A percentile compares a stretch with the other conserved stretches of the same genome.
phyloP scores from a whole-genome alignment of 768 basidiomycete genomes.

The Tubosaeta sp. region DNA sequence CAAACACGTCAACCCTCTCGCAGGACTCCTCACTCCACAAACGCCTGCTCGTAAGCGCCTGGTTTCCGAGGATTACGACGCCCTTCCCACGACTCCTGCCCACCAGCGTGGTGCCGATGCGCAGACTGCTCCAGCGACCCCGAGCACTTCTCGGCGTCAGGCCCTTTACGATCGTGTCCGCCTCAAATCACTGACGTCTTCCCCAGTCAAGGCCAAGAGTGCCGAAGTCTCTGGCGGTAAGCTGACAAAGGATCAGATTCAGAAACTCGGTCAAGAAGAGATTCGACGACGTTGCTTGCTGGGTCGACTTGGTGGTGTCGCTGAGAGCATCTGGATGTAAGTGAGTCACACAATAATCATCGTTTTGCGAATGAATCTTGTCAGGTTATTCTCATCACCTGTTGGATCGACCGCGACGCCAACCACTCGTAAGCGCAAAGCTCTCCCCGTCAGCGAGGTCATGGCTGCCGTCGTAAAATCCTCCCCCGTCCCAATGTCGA shows the following conservation, averaged over 20 bases:
- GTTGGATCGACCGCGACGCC: slow-evolving; percentile 48
- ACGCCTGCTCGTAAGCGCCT: slow-evolving; percentile 43
- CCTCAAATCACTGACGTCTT: slow-evolving; percentile 61
- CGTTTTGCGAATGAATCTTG: not conserved
- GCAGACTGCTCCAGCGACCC: slow-evolving; percentile 59
- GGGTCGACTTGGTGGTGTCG: slow-evolving; percentile 72
- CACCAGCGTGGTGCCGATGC: slow-evolving; percentile 56
- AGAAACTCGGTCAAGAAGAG: slow-evolving; percentile 74
- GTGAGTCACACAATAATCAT: slow-evolving; percentile 13
- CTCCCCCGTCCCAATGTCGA: slow-evolving; percentile 74
- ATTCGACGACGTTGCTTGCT: slow-evolving; percentile 71
- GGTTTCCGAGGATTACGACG: slow-evolving; percentile 34
- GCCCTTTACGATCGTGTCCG: slow-evolving; percentile 81
- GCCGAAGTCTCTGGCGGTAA: slow-evolving; percentile 39
- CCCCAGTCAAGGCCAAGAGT: slow-evolving; percentile 56
- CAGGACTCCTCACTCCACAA: slow-evolving; percentile 35
- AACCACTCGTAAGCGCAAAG: slow-evolving; percentile 63
- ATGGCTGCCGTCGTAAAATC: slow-evolving; percentile 70
- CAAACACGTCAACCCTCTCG: slow-evolving; percentile 30
- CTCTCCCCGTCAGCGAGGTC: slow-evolving; percentile 65
- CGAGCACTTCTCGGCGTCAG: slow-evolving; percentile 69
- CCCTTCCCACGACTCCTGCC: slow-evolving; percentile 62
- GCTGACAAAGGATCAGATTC: slow-evolving; percentile 61
- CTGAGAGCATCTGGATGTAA: slow-evolving; percentile 89
- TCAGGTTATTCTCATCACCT: slow-evolving; percentile 68